Percentiles rank a stretch among this genome's conserved stretches.
These are phyloP conservation scores for Phylloporus sp. DNA, from an alignment of 768 basidiomycete genomes.

Conservation along the genomic window DNA sequence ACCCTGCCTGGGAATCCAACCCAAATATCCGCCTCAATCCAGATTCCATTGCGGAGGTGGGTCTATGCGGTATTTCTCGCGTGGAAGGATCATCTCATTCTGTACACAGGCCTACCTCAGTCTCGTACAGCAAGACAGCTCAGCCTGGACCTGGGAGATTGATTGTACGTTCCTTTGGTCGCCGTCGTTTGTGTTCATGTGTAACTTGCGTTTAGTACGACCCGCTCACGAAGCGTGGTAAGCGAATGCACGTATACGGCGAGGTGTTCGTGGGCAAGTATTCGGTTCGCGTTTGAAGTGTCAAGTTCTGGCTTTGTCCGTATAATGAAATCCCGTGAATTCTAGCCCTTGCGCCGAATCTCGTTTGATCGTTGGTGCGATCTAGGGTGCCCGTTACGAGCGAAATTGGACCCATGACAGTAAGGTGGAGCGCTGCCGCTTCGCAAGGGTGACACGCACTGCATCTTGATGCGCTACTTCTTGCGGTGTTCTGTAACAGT, in stretches of 20 bases:
- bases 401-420: background rate
- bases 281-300: background rate
- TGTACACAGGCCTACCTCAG: slow-evolving; percentile 53
- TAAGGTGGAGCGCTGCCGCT: background rate
- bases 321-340: background rate
- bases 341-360: background rate
- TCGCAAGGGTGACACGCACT: background rate
- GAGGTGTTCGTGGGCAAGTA: background rate
- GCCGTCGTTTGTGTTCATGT: background rate
- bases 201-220: slow-evolving; percentile 33
- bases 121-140: slow-evolving; percentile 63
- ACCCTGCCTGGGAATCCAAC: slow-evolving; percentile 41
- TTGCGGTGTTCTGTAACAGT: background rate
- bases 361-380: background rate
- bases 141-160: slow-evolving; percentile 76
- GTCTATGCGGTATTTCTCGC: slow-evolving; percentile 14
- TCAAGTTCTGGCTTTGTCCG: background rate
- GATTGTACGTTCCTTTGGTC: slow-evolving; percentile 48
- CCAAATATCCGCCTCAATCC: slow-evolving; percentile 50
- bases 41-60: slow-evolving; percentile 64
- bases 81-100: background rate
- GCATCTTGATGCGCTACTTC: background rate
- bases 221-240: slow-evolving; percentile 54
- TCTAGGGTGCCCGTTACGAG: no score
- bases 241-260: slow-evolving; percentile 3